Conservation (phyloP, 139 green algal species). For the Chlorella sp. region DNA sequence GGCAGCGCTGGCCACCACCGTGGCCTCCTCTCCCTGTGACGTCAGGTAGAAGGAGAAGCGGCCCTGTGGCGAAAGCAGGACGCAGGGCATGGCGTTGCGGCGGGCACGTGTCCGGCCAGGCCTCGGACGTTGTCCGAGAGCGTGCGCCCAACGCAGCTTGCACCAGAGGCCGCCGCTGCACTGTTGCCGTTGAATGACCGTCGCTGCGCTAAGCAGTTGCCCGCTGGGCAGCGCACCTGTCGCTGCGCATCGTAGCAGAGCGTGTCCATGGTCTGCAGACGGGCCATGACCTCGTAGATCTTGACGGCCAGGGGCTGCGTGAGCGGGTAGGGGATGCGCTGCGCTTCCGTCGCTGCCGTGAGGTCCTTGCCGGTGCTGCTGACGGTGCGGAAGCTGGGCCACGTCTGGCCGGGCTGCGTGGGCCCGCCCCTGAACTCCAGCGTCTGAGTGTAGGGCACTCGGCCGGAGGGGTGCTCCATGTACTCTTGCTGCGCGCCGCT, state of each 20-base stretch:
- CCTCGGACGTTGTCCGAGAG: background rate
- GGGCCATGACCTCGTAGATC: conserved; percentile 63
- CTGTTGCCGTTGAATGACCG: background rate
- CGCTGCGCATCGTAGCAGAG: conserved; percentile 94
- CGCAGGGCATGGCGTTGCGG: too few relatives aligned
- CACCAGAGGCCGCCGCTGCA: background rate
- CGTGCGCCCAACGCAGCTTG: background rate
- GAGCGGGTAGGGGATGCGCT: background rate
- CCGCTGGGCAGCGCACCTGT: conserved; percentile 49
- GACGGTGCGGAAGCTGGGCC: background rate
- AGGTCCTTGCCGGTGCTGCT: background rate
- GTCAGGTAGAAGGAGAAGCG: conserved; percentile 96
- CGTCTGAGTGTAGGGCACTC: conserved; percentile 45
- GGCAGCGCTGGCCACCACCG: conserved; percentile 71
- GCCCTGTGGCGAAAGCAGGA: conserved; percentile 50
- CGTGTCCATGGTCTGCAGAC: conserved; percentile 71
- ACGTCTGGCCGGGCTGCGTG: conserved; percentile 2
- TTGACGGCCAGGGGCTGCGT: conserved; percentile 23
- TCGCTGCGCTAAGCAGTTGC: background rate
- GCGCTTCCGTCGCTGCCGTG: background rate
- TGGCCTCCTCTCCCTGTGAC: conserved; percentile 83
- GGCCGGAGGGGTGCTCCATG: conserved; percentile 54
- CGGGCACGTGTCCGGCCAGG: too few relatives aligned
- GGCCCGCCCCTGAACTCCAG: conserved; percentile 39
- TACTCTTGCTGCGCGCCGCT: background rate